These are phyloP conservation scores for Tolypocladium amazonense DNA, from an alignment of 2,329 filamentous ascomycete genomes.

Conservation along the genomic window DNA sequence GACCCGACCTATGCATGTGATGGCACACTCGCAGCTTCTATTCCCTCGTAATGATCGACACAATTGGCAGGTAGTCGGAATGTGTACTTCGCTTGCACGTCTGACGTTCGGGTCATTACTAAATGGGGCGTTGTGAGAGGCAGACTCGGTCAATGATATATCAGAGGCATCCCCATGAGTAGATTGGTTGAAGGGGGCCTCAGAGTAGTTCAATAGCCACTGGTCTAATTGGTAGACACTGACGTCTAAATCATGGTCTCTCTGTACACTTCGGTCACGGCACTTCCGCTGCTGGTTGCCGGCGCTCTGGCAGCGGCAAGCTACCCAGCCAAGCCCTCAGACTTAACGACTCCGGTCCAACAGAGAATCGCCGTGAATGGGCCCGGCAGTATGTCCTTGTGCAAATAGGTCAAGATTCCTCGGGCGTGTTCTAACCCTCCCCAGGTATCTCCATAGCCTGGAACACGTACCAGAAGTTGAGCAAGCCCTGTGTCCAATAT, in stretches of 20 bases:
- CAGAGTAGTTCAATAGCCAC: neutral
- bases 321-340: conserved; percentile 34
- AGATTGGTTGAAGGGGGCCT: neutral
- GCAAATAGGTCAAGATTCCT: neutral
- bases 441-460: conserved; percentile 42
- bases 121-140: neutral
- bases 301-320: conserved; percentile 9
- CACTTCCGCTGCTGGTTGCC: neutral
- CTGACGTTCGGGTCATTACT: neutral
- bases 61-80: neutral
- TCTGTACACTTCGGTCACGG: neutral
- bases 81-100: neutral
- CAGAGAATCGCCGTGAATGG: conserved; percentile 41
- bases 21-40: neutral
- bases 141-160: neutral
- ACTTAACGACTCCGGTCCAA: conserved; percentile 42
- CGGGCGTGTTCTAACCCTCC: neutral
- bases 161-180: neutral
- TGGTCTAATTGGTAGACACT: neutral
- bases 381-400: conserved; percentile 27
- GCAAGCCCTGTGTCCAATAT: conserved; percentile 38
- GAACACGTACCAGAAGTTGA: conserved; percentile 42
- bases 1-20: neutral
- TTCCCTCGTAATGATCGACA: neutral
- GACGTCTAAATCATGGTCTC: neutral